These are phyloP conservation scores for Seiridium unicorne DNA, from an alignment of 2,329 filamentous ascomycete species.

Conservation along the genomic window DNA sequence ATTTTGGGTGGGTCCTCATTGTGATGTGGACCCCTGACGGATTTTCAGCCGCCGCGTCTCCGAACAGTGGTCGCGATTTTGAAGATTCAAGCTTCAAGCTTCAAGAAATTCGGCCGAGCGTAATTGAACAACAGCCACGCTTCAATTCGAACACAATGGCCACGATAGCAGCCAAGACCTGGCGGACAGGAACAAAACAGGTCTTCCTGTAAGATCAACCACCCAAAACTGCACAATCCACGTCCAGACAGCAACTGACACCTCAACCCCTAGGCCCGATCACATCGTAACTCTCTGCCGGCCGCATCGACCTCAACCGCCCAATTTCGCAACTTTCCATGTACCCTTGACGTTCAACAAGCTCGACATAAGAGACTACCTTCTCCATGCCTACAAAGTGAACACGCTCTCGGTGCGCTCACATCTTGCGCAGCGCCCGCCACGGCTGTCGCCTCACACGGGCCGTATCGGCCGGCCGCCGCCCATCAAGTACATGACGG, in stretches of 20 bases:
- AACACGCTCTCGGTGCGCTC: constrained; percentile 72
- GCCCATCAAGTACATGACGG: constrained; percentile 88
- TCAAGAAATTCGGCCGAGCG: neutral
- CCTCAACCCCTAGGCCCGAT: constrained; percentile 6
- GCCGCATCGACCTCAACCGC: constrained; percentile 40
- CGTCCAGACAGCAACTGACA: neutral
- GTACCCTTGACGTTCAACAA: constrained; percentile 94
- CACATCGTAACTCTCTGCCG: constrained; percentile 11
- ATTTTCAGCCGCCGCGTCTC: constrained; percentile 9
- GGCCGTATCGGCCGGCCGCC: constrained; percentile 68
- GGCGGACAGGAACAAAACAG: constrained; percentile 26
- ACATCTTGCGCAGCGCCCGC: constrained; percentile 68
- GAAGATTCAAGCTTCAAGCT: neutral
- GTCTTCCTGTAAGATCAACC: constrained; percentile 26
- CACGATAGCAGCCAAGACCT: constrained; percentile 14
- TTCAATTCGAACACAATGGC: constrained; percentile 15
- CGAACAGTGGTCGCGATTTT: constrained; percentile 9
- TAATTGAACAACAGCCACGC: neutral
- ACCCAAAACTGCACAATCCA: neutral
- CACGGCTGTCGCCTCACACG: constrained; percentile 44
- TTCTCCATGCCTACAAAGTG: constrained; percentile 82
- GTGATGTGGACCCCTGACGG: neutral
- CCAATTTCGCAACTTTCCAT: constrained; percentile 83
- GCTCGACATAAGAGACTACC: constrained; percentile 93
- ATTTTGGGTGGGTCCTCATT: too few species aligned